These are phyloP conservation scores for Tylopilus sp. DNA, from an alignment of 1,284 basidiomycete genomes.

Conservation along the genomic window DNA sequence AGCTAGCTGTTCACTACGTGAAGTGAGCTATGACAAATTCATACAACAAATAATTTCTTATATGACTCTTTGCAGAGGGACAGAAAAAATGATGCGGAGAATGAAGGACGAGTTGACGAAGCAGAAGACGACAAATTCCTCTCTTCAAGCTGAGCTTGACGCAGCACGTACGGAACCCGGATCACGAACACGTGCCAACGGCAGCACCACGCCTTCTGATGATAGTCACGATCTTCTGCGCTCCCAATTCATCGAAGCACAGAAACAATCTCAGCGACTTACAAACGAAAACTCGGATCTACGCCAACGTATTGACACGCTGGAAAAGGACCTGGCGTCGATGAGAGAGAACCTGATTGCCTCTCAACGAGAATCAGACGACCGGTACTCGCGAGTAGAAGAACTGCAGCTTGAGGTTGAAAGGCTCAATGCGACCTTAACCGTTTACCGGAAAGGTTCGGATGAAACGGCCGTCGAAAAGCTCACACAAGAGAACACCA, in stretches of 20 bases:
- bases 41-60: slow-evolving; percentile 19
- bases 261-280: slow-evolving; percentile 78
- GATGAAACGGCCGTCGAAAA: slow-evolving; percentile 80
- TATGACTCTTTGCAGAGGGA: slow-evolving; percentile 73
- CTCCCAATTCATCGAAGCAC: slow-evolving; percentile 74
- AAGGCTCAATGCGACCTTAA: slow-evolving; percentile 78
- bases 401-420: slow-evolving; percentile 87
- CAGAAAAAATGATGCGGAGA: slow-evolving; percentile 98
- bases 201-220: slow-evolving; percentile 82
- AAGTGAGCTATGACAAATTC: slow-evolving; percentile 68
- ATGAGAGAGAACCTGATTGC: slow-evolving; percentile 80
- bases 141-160: slow-evolving; percentile 87
- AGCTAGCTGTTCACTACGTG: slow-evolving; percentile 91
- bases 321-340: slow-evolving; percentile 80
- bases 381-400: slow-evolving; percentile 78
- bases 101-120: slow-evolving; percentile 96
- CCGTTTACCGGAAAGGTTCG: slow-evolving; percentile 79
- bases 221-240: slow-evolving; percentile 76
- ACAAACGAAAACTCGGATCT: slow-evolving; percentile 82
- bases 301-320: slow-evolving; percentile 75
- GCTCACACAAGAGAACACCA: slow-evolving; percentile 81
- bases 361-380: slow-evolving; percentile 82
- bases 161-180: slow-evolving; percentile 66
- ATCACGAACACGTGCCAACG: slow-evolving; percentile 75
- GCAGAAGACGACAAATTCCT: slow-evolving; percentile 85